These are phyloP conservation scores for Pleodorina starrii DNA, from an alignment of 139 green algal genomes.

Conservation along the genomic window DNA sequence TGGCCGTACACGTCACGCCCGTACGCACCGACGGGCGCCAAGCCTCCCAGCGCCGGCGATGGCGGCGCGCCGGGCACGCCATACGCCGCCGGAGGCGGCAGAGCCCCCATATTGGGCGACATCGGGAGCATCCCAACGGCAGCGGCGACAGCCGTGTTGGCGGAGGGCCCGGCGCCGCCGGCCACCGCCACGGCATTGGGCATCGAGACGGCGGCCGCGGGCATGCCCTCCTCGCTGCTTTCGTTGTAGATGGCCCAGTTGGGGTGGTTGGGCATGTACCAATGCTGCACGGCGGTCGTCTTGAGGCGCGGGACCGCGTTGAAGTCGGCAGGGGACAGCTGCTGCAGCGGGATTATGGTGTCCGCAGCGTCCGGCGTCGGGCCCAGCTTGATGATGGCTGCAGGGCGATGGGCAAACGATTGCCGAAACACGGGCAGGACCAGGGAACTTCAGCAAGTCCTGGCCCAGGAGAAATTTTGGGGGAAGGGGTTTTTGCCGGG, in stretches of 20 bases:
- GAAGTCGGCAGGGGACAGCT: conserved; percentile 39
- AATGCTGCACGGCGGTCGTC: conserved; percentile 63
- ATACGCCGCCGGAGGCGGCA: background rate
- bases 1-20: conserved; percentile 12
- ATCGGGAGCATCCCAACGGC: background rate
- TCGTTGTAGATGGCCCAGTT: conserved; percentile 70
- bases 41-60: background rate
- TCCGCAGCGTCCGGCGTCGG: background rate
- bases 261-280: conserved; percentile 67
- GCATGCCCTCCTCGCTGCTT: background rate
- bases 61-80: background rate
- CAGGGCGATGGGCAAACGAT: too few species aligned
- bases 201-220: background rate
- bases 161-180: too few species aligned
- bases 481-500: too few species aligned
- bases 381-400: background rate
- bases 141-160: background rate
- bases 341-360: conserved; percentile 14
- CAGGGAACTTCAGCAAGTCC: too few species aligned
- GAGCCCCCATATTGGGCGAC: background rate
- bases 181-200: background rate
- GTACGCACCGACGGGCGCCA: background rate
- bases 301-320: conserved; percentile 68
- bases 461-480: too few species aligned
- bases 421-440: too few species aligned